A percentile compares a stretch with the other conserved stretches of the same genome.
These are phyloP conservation scores for Leccinum uliginosum DNA, from an alignment of 768 basidiomycete genomes.

Conservation along the genomic window DNA sequence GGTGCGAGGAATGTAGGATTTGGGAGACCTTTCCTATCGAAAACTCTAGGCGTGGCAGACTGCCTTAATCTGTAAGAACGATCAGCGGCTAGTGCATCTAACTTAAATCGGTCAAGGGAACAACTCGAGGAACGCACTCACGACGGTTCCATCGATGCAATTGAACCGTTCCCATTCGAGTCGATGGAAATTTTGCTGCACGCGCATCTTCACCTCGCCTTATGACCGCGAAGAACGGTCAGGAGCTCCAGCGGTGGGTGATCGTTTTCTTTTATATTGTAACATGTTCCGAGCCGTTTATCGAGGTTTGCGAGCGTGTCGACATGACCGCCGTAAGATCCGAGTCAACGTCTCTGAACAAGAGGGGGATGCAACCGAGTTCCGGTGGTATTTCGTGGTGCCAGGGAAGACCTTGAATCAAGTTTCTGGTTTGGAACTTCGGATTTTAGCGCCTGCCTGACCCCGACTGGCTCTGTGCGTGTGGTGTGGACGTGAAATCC, in stretches of 20 bases:
- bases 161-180: background rate
- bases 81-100: slow-evolving; percentile 2
- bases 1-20: too few species aligned
- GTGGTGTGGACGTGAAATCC: background rate
- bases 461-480: too few species aligned
- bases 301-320: background rate
- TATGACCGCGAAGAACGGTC: background rate
- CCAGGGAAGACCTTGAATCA: too few species aligned
- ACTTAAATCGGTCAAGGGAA: slow-evolving; percentile 16
- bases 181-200: too few species aligned
- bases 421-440: background rate
- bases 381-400: background rate
- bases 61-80: slow-evolving; percentile 9
- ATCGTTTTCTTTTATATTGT: slow-evolving; percentile 1
- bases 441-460: background rate
- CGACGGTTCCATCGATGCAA: slow-evolving; percentile 7
- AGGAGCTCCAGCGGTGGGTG: slow-evolving; percentile 10
- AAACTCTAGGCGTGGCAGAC: background rate
- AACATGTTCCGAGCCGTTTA: background rate
- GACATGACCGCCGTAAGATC: slow-evolving; percentile 1
- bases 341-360: background rate
- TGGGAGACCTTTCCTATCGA: background rate
- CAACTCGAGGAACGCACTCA: slow-evolving; percentile 1
- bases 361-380: background rate
- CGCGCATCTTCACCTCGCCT: too few species aligned